Percentiles rank a stretch among this genome's conserved stretches.
Evolutionary conservation across 352 stramenopile species (phyloP).

Genomic region (Phytophthora colocasiae): DNA sequence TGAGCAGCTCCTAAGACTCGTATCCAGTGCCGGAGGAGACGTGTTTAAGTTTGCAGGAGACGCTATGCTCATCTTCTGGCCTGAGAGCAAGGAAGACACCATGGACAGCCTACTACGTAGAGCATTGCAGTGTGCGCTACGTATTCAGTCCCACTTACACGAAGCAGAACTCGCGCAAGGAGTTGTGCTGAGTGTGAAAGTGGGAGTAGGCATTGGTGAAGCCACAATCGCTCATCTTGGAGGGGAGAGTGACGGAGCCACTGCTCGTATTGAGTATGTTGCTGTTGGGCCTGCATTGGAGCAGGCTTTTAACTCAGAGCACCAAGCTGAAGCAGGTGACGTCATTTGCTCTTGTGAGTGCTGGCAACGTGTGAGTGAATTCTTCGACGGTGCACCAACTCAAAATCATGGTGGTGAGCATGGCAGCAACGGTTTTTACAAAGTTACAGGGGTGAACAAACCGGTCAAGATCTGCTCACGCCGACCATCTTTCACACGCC

Average conservation of each 20-base stretch:
- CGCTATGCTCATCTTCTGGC: slow-evolving; percentile 95
- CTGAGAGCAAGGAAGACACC: slow-evolving; percentile 90
- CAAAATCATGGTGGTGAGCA: slow-evolving; percentile 11
- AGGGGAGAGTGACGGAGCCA: slow-evolving; percentile 85
- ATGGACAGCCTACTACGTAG: slow-evolving; percentile 82
- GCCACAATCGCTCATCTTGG: slow-evolving; percentile 91
- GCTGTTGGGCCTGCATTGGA: slow-evolving; percentile 91
- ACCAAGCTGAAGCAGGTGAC: slow-evolving; percentile 87
- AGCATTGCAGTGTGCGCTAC: slow-evolving; percentile 89
- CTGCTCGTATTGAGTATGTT: slow-evolving; percentile 91
- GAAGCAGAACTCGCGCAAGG: slow-evolving; percentile 82
- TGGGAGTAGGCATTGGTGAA: slow-evolving; percentile 91
- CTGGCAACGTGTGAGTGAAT: slow-evolving; percentile 74
- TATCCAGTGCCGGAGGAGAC: slow-evolving; percentile 86
- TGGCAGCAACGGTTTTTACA: slow-evolving; percentile 49
- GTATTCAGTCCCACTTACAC: slow-evolving; percentile 92
- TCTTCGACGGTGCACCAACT: slow-evolving; percentile 67
- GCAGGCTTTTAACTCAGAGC: slow-evolving; percentile 91
- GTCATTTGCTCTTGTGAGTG: slow-evolving; percentile 90
- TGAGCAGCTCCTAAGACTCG: slow-evolving; percentile 81
- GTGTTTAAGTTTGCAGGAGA: slow-evolving; percentile 97
- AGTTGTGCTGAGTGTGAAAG: slow-evolving; percentile 95
- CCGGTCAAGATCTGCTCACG: slow-evolving; percentile 76
- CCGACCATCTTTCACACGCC: slow-evolving; percentile 74
- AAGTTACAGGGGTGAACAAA: slow-evolving; percentile 60